phyloP scores from a whole-genome alignment of 331 rosid genomes.

The Dryas integrifolia region DNA sequence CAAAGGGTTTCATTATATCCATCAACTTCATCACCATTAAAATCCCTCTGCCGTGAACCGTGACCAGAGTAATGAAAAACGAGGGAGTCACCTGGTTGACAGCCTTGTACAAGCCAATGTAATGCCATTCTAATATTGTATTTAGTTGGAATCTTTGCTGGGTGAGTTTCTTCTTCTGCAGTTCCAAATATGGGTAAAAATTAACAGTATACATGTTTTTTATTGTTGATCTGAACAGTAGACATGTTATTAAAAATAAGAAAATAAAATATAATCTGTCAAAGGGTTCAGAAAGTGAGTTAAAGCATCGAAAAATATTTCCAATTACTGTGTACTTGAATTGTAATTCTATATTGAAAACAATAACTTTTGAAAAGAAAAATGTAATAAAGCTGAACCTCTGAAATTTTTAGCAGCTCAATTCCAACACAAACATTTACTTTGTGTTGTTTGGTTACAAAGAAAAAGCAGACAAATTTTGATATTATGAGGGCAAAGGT shows the following conservation, averaged over 20 bases:
- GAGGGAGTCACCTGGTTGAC: conserved; percentile 89
- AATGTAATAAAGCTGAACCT: background rate
- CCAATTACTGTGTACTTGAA: background rate
- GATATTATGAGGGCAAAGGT: background rate
- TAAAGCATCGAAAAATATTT: background rate
- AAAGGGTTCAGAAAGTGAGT: background rate
- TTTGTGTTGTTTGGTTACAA: background rate
- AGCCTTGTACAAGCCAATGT: conserved; percentile 94
- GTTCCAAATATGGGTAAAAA: conserved; percentile 27
- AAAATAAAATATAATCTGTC: background rate
- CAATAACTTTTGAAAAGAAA: background rate
- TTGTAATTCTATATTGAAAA: background rate
- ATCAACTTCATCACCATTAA: conserved; percentile 85
- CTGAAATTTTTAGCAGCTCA: background rate
- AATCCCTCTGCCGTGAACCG: conserved; percentile 88
- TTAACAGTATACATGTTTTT: background rate
- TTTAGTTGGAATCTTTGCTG: conserved; percentile 65
- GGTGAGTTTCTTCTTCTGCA: conserved; percentile 97
- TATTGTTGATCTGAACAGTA: background rate
- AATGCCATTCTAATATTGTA: conserved; percentile 88
- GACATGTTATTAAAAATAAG: background rate
- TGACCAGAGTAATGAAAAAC: conserved; percentile 97
- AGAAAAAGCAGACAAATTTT: background rate
- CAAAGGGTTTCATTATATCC: conserved; percentile 95
- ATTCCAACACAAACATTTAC: conserved; percentile 1